Evolutionary conservation across 164 flowering plant genomes (phyloP), one percentile per base, ranked within the genome.

Genomic region (Piper betle): DNA sequence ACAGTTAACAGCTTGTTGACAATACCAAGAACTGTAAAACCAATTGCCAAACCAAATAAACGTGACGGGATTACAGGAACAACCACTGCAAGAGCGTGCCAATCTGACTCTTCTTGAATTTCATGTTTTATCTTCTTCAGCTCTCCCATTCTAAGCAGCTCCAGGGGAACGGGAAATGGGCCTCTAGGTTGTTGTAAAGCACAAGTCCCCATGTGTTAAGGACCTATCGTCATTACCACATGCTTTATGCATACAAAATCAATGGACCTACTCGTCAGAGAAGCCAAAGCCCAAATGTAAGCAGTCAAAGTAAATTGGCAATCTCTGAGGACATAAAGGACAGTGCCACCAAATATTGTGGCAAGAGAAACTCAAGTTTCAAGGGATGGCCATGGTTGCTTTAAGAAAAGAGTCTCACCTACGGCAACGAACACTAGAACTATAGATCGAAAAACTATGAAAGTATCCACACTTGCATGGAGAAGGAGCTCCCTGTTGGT

Each of bases 121-220:
- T 86, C 96, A 67, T 86, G 96, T 77, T 86, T 79, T 67, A 89
- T 87, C 73, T 87, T 87, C 83, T 92, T 89, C 69, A 89, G 54
- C 57, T 91, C 98, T 11, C 98, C 96, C 96, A 88, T 88, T 61
- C 87, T 73, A 65, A 91, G 78, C 63, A 92, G 77, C 74, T 92
- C 98, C 64, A 92, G 37, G 97, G 96, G 74, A 89, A 92, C 52
- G 85, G 71, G 19, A 92, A 74, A 53, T 89, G 82, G 55, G 97
- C 96, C 73, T 86, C 97, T 3, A 89, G 87, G 73, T 89, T 89
- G 76, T 87, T 92, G 80, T 91, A 91, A 71, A 91, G 74, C 39
- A 92, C 98, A 62, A 92, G 83, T 50, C 97, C 98, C 96, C 98
- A 92, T n/a, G 98, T 85, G 65, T 83, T 87, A 18, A 92, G 74